phyloP scores from a whole-genome alignment of 2,329 filamentous ascomycete genomes.

The Orbilia oligospora region DNA sequence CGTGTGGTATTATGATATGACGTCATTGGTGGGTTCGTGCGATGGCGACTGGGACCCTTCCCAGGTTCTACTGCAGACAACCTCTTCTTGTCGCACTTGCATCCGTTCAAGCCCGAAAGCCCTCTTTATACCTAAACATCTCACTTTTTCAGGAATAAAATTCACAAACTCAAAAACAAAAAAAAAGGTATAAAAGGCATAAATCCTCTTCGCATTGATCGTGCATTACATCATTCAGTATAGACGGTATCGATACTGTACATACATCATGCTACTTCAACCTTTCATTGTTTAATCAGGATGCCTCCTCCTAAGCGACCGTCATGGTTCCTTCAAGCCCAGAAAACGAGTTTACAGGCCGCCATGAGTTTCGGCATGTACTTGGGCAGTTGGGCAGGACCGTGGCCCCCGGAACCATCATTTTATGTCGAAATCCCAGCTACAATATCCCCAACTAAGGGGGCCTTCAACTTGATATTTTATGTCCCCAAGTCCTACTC shows the following conservation, averaged over 20 bases:
- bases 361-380: constrained; percentile 60
- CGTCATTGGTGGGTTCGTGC: background rate
- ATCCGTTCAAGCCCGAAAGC: background rate
- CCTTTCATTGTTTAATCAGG: background rate
- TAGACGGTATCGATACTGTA: too few relatives aligned
- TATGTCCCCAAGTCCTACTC: constrained; percentile 58
- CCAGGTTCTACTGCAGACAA: background rate
- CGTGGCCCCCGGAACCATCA: constrained; percentile 58
- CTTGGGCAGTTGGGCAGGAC: constrained; percentile 56
- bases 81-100: too few relatives aligned
- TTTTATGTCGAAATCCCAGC: constrained; percentile 59
- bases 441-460: constrained; percentile 52
- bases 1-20: background rate
- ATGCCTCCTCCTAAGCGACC: constrained; percentile 47
- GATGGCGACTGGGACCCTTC: constrained; percentile 1
- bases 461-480: constrained; percentile 56
- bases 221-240: too few relatives aligned
- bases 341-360: constrained; percentile 52
- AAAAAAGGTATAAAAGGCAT: too few relatives aligned
- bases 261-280: background rate
- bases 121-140: background rate
- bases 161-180: too few relatives aligned
- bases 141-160: too few relatives aligned
- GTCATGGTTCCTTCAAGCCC: constrained; percentile 54
- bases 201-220: too few relatives aligned